Base-by-base conservation (phyloP, 345 rosid species). In the Sonneratia alba region DNA sequence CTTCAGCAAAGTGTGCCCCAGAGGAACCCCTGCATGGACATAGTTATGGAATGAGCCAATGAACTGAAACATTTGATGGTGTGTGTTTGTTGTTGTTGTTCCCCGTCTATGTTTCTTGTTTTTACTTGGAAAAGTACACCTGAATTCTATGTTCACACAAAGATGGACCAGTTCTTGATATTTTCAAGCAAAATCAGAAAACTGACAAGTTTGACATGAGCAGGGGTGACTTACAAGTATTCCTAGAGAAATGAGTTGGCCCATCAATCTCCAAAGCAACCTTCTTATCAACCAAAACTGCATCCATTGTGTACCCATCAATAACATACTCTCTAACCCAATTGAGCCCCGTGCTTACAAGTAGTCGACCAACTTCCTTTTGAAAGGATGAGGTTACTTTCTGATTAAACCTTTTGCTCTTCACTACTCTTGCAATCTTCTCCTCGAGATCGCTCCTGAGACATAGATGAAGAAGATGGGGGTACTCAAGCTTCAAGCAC, bases 231-330 rank as follows among this genome's bases (percentile, higher is more conserved):
- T 3, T 36, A 90, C 99, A 88, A 0, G 88, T 80, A 77, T 95
- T 95, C 80, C 97, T 89, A 43, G 96, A 89, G 82, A 95, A 94
- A 85, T 94, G 97, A 59, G 96, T 87, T 68, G 93, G 96, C 73
- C 97, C 97, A 70, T 95, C 99, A 36, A 90, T 91, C 85, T 92
- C 99, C 70, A 92, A 77, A 71, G 93, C 99, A 79, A 92, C 76
- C 79, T 85, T 92, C 75, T 88, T 89, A 76, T 90, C 97, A 21
- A 90, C 81, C 63, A 90, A 76, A 74, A 80, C 97, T 73, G 93
- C 96, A 84, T 92, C 99, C 75, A 90, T 75, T 0, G 92, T 80
- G 79, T 94, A 90, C 8, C 92, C 96, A 80, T 88, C 91, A 49
- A 89, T 79, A 7, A 72, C 73, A 74, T 87, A 82, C 81, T 95